phyloP scores from a whole-genome alignment of 208 protist species.

The Leishmania guyanensis region DNA sequence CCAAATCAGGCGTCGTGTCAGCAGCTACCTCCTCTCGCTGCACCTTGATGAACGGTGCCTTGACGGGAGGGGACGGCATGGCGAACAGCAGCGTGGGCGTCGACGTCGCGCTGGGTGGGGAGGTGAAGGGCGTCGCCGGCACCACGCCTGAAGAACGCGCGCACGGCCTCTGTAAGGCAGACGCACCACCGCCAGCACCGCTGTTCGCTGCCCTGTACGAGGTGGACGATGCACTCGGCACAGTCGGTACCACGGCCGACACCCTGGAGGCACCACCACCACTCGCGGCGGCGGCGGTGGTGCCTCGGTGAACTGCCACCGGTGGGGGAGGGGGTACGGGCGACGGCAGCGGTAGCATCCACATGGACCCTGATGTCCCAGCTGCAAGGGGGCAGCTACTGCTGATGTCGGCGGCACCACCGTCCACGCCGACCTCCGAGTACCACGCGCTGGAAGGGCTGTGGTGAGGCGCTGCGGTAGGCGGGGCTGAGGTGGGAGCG shows the following conservation, averaged over 20 bases:
- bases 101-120: not conserved
- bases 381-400: not conserved
- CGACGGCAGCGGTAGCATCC: slow-evolving; percentile 18
- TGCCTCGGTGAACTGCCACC: slow-evolving; percentile 6
- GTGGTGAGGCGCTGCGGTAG: slow-evolving; percentile 1
- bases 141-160: not conserved
- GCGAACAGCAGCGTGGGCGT: slow-evolving; percentile 9
- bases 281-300: slow-evolving; percentile 1
- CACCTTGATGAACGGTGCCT: slow-evolving; percentile 23
- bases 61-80: slow-evolving; percentile 7
- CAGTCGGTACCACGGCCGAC: not conserved
- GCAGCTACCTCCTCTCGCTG: slow-evolving; percentile 23
- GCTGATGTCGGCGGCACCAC: not conserved
- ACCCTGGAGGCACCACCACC: not conserved
- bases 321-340: slow-evolving; percentile 9
- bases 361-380: slow-evolving; percentile 1
- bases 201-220: not conserved
- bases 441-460: slow-evolving; percentile 3
- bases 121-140: not conserved
- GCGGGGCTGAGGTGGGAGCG: not conserved
- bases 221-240: not conserved
- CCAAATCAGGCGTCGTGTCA: slow-evolving; percentile 10
- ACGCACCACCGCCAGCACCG: not conserved
- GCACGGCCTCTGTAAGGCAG: not conserved
- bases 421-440: slow-evolving; percentile 6